phyloP scores from a whole-genome alignment of 768 basidiomycete genomes.

The Tricholoma hemisulphureum region DNA sequence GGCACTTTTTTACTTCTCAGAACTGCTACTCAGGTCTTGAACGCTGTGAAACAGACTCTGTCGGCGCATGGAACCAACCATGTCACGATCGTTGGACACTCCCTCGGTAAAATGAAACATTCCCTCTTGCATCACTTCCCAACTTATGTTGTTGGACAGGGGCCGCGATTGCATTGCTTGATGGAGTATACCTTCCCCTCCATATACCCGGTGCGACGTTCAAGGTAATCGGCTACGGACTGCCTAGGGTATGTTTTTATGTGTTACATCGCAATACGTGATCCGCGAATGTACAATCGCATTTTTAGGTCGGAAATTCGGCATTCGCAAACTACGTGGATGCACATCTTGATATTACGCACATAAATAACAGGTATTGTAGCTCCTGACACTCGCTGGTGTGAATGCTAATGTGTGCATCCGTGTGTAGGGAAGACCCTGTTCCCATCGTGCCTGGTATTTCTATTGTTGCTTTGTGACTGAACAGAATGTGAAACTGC shows the following conservation, averaged over 20 bases:
- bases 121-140: not conserved
- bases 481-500: no score
- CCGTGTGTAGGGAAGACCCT: conserved; percentile 33
- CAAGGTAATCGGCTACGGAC: conserved; percentile 38
- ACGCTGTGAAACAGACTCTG: conserved; percentile 44
- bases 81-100: conserved; percentile 48
- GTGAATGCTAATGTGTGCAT: not conserved
- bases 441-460: conserved; percentile 42
- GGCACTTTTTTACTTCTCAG: conserved; percentile 28
- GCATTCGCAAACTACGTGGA: conserved; percentile 64
- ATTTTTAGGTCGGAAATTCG: conserved; percentile 61
- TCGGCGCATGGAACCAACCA: conserved; percentile 30
- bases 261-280: conserved; percentile 6
- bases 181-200: conserved; percentile 53
- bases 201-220: conserved; percentile 42
- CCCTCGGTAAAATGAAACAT: conserved; percentile 26
- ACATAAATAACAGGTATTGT: conserved; percentile 61
- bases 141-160: conserved; percentile 25
- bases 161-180: conserved; percentile 54
- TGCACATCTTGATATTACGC: conserved; percentile 45
- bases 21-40: conserved; percentile 40
- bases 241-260: conserved; percentile 40
- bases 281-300: not conserved
- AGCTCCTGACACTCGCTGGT: not conserved
- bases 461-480: not conserved